Percentiles rank a stretch among this genome's conserved stretches.
Conservation (phyloP, 2,329 filamentous ascomycete genomes). For the Colletotrichum ledebouriae region DNA sequence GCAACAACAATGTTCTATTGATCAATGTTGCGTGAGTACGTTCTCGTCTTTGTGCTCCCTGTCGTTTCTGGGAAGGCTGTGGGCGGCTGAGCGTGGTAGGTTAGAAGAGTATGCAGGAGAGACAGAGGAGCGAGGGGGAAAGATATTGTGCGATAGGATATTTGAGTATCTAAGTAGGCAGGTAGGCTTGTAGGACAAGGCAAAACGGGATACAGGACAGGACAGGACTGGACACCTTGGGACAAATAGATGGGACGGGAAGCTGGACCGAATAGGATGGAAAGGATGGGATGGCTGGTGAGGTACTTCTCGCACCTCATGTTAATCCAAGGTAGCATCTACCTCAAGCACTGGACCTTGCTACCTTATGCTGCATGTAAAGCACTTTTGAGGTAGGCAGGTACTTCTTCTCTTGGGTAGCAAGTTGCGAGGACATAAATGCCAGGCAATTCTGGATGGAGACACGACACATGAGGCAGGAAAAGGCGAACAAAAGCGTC, state of each 20-base stretch:
- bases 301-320: background rate
- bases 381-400: background rate
- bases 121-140: background rate
- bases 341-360: no score
- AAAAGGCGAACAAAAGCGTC: conserved; percentile 30
- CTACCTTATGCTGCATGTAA: no score
- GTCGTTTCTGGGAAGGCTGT: conserved; percentile 13
- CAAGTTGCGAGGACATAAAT: background rate
- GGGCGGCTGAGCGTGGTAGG: background rate
- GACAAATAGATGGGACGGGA: conserved; percentile 9
- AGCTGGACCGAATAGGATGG: conserved; percentile 25
- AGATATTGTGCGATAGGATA: conserved; percentile 20
- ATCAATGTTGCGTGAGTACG: conserved; percentile 1
- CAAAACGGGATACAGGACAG: background rate
- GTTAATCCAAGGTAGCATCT: no score
- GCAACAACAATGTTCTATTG: conserved; percentile 11
- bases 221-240: background rate
- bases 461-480: conserved; percentile 25
- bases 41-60: conserved; percentile 35
- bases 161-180: background rate
- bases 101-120: background rate
- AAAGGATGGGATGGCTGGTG: conserved; percentile 6
- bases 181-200: background rate
- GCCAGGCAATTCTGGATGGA: background rate
- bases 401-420: background rate